These are phyloP conservation scores for Epichloe amarillans DNA, from an alignment of 2,329 filamentous ascomycete genomes.

Conservation along the genomic window DNA sequence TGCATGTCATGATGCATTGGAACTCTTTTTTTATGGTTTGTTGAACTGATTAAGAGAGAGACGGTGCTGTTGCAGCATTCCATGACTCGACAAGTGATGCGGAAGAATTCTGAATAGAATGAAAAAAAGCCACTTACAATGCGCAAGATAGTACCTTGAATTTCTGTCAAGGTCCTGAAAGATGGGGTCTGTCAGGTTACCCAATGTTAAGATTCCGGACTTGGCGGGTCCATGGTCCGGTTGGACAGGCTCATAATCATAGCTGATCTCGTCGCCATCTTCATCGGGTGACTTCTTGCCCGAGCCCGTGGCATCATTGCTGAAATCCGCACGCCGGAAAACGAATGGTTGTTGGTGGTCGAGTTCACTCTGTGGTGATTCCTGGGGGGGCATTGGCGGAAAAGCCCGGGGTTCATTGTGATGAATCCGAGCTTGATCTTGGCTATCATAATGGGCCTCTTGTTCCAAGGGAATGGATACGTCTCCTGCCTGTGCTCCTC, in stretches of 20 bases:
- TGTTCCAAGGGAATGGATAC: neutral
- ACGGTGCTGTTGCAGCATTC: neutral
- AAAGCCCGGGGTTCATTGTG: neutral
- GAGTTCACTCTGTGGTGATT: neutral
- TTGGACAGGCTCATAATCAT: neutral
- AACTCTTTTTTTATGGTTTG: no score
- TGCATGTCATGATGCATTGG: neutral
- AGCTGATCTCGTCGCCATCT: neutral
- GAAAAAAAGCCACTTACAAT: constrained; percentile 28
- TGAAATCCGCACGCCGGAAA: neutral
- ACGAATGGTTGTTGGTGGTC: neutral
- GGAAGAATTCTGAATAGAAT: neutral
- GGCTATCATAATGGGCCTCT: neutral
- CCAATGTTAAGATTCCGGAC: neutral
- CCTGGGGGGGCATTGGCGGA: neutral
- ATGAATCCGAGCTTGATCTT: neutral
- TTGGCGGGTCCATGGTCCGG: neutral
- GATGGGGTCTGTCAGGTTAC: constrained; percentile 37
- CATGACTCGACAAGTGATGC: neutral
- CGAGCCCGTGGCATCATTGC: neutral
- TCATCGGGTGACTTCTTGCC: neutral
- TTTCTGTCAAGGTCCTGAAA: constrained; percentile 37
- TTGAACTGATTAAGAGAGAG: constrained; percentile 27
- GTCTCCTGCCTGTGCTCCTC: neutral
- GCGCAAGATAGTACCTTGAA: constrained; percentile 33